Conservation (phyloP, 2,329 filamentous ascomycete genomes). For the Tolypocladium sp. region DNA sequence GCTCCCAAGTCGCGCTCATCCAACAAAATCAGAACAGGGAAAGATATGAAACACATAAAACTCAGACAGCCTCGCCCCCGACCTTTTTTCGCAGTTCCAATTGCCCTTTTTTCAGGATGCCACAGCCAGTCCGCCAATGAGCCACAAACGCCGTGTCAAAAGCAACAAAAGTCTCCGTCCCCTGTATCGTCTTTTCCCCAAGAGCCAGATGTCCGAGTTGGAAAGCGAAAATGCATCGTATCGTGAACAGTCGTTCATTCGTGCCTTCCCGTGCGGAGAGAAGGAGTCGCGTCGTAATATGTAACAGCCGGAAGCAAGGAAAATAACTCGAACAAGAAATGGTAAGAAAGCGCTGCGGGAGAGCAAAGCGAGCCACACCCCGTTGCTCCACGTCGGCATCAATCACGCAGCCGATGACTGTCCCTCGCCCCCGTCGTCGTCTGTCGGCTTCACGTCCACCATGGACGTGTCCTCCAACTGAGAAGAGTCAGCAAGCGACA, state of each 20-base stretch:
- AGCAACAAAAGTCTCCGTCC: not conserved
- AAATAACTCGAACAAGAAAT: not conserved
- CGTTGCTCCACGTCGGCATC: not conserved
- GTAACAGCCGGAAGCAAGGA: not conserved
- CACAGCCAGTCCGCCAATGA: not conserved
- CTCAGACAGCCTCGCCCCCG: not conserved
- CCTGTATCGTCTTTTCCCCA: not conserved
- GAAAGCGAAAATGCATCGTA: not conserved
- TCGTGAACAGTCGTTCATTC: not conserved
- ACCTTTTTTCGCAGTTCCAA: not conserved
- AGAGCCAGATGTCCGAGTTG: not conserved
- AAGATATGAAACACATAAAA: not conserved
- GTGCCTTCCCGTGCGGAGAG: not conserved
- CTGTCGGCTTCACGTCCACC: constrained; percentile 12
- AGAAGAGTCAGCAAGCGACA: constrained; percentile 8
- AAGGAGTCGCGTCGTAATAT: not conserved
- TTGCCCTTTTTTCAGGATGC: not conserved
- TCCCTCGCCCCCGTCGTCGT: constrained; percentile 15
- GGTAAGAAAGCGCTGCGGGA: not conserved
- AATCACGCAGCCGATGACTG: not conserved
- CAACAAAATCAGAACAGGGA: not conserved
- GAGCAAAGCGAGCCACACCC: not conserved
- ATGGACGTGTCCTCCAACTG: constrained; percentile 12
- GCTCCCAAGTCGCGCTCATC: not conserved
- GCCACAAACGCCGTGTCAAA: not conserved